phyloP scores from a whole-genome alignment of 2,329 filamentous ascomycete species.

The Parafenestella ontariensis region DNA sequence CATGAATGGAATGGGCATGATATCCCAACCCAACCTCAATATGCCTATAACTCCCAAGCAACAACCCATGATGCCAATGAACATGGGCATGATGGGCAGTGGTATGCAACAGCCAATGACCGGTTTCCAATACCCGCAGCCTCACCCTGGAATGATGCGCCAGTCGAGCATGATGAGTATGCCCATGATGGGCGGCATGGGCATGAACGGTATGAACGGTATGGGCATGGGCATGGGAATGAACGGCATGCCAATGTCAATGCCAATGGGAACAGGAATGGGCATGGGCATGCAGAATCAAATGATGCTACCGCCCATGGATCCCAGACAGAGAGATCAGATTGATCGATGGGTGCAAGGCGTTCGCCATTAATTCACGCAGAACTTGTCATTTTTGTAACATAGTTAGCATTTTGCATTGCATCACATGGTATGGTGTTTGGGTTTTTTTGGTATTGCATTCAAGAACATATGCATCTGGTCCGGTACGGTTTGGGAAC shows the following conservation, averaged over 20 bases:
- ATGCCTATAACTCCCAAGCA: conserved; percentile 24
- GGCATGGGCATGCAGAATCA: conserved; percentile 26
- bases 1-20: conserved; percentile 28
- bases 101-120: background rate
- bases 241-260: background rate
- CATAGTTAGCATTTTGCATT: background rate
- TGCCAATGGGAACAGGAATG: conserved; percentile 10
- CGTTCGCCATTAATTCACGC: conserved; percentile 32
- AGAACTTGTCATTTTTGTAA: background rate
- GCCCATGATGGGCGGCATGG: conserved; percentile 11
- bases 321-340: conserved; percentile 60
- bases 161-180: conserved; percentile 9
- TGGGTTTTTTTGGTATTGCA: too few species aligned
- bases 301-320: conserved; percentile 46
- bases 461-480: too few species aligned
- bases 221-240: conserved; percentile 16
- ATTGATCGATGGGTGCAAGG: conserved; percentile 67
- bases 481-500: too few species aligned
- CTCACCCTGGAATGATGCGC: conserved; percentile 4
- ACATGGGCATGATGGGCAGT: conserved; percentile 7
- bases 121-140: background rate
- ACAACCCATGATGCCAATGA: conserved; percentile 14
- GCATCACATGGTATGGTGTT: background rate
- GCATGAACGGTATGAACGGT: conserved; percentile 23
- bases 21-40: conserved; percentile 9